phyloP scores from a whole-genome alignment of 768 basidiomycete species.

The Mycena sanguinolenta region DNA sequence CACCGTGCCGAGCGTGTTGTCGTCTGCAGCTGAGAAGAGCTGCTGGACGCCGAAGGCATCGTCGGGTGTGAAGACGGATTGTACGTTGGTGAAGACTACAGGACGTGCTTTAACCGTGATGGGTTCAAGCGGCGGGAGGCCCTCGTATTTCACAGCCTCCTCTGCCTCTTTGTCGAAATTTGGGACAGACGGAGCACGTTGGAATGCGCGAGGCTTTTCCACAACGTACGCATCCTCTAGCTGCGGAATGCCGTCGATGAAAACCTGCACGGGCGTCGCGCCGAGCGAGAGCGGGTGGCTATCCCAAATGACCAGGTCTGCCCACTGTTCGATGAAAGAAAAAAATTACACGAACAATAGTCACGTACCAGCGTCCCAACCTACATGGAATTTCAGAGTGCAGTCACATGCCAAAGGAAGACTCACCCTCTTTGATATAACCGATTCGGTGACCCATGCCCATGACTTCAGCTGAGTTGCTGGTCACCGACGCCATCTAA shows the following conservation, averaged over 20 bases:
- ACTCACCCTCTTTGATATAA: slow-evolving; percentile 71
- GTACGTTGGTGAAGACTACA: slow-evolving; percentile 77
- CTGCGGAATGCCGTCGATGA: slow-evolving; percentile 91
- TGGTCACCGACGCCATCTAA: slow-evolving; percentile 67
- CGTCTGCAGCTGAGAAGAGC: slow-evolving; percentile 41
- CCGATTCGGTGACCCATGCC: slow-evolving; percentile 89
- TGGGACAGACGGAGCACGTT: slow-evolving; percentile 68
- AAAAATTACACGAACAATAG: not conserved
- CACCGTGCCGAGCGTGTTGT: slow-evolving; percentile 49
- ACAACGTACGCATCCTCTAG: slow-evolving; percentile 60
- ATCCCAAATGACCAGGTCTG: slow-evolving; percentile 87
- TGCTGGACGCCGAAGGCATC: slow-evolving; percentile 45
- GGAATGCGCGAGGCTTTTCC: slow-evolving; percentile 64
- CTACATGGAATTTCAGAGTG: slow-evolving; percentile 44
- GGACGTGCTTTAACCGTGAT: slow-evolving; percentile 47
- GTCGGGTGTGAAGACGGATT: slow-evolving; percentile 53
- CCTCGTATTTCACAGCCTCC: slow-evolving; percentile 74
- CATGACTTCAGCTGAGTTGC: slow-evolving; percentile 76
- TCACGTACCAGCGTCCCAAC: slow-evolving; percentile 79
- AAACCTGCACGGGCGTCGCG: slow-evolving; percentile 90
- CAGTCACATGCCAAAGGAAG: not conserved
- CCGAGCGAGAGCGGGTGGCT: slow-evolving; percentile 88
- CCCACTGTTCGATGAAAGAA: not conserved
- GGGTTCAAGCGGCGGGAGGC: slow-evolving; percentile 78
- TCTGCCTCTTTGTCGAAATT: slow-evolving; percentile 78